These are phyloP conservation scores for Elsinoe batatas DNA, from an alignment of 2,329 filamentous ascomycete species.

Conservation along the genomic window DNA sequence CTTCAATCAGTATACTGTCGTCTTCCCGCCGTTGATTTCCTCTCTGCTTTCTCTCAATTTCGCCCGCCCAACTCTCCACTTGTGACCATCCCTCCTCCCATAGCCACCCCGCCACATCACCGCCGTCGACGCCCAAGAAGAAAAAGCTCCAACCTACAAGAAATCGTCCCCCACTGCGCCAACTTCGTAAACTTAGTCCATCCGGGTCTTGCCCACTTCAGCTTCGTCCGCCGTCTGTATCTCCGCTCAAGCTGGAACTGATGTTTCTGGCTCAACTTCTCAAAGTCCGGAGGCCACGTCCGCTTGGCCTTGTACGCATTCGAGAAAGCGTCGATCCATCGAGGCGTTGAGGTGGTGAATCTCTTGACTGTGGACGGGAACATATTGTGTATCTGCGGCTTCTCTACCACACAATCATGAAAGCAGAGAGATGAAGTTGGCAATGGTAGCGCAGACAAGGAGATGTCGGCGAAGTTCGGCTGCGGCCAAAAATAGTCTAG, in stretches of 20 bases:
- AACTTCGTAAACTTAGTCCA: constrained; percentile 59
- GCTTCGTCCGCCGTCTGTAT: constrained; percentile 58
- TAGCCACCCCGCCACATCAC: not conserved
- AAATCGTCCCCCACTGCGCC: constrained; percentile 51
- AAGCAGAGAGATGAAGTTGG: not conserved
- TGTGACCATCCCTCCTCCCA: too few species aligned
- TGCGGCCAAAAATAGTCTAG: not conserved
- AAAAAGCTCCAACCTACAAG: constrained; percentile 39
- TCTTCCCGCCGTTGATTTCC: not conserved
- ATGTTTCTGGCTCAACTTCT: constrained; percentile 57
- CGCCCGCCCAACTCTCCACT: not conserved
- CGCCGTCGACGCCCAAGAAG: constrained; percentile 20
- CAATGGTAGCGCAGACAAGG: not conserved
- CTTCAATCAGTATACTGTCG: constrained; percentile 17
- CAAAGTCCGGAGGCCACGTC: constrained; percentile 69
- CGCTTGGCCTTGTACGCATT: constrained; percentile 59
- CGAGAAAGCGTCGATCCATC: constrained; percentile 35
- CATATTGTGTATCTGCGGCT: not conserved
- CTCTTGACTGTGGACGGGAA: constrained; percentile 39
- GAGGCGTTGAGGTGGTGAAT: constrained; percentile 22
- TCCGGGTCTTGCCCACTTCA: constrained; percentile 51
- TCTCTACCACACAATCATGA: not conserved
- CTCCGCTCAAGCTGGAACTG: constrained; percentile 71
- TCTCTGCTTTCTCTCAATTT: not conserved
- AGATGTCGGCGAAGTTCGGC: too few species aligned